Conservation (phyloP, 2,329 filamentous ascomycete genomes). For the Mycogone perniciosa region DNA sequence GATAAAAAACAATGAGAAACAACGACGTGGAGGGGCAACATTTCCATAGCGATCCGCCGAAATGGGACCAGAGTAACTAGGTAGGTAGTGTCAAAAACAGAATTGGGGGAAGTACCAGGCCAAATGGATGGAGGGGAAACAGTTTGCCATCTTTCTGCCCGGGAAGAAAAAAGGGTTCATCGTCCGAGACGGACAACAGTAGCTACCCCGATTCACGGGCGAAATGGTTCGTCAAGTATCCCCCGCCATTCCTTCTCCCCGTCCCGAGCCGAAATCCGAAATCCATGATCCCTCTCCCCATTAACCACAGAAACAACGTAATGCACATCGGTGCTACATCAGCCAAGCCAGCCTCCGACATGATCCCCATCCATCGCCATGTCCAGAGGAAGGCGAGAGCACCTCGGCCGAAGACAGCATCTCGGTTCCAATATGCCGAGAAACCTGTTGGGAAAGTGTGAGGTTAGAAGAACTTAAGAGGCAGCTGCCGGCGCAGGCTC, state of each 20-base stretch:
- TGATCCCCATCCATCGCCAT: slow-evolving; percentile 20
- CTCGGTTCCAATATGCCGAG: slow-evolving; percentile 32
- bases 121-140: slow-evolving; percentile 4
- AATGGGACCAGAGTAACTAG: slow-evolving; percentile 13
- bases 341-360: slow-evolving; percentile 28
- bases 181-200: slow-evolving; percentile 21
- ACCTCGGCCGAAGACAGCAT: slow-evolving; percentile 24
- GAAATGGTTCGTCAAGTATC: slow-evolving; percentile 6
- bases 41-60: slow-evolving; percentile 25
- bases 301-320: slow-evolving; percentile 30
- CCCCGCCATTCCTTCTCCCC: slow-evolving; percentile 9
- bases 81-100: slow-evolving; percentile 11
- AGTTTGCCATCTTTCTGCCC: not conserved
- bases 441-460: slow-evolving; percentile 31
- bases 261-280: slow-evolving; percentile 19
- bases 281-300: slow-evolving; percentile 31
- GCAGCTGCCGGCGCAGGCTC: slow-evolving; percentile 41
- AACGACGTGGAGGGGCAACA: slow-evolving; percentile 23
- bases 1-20: slow-evolving; percentile 17
- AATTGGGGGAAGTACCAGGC: slow-evolving; percentile 8
- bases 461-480: slow-evolving; percentile 41
- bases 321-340: slow-evolving; percentile 29
- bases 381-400: slow-evolving; percentile 15
- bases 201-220: slow-evolving; percentile 3
- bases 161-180: slow-evolving; percentile 9